Evolutionary conservation across 2,329 filamentous ascomycete genomes (phyloP).

Genomic region (Huntiella decipiens): DNA sequence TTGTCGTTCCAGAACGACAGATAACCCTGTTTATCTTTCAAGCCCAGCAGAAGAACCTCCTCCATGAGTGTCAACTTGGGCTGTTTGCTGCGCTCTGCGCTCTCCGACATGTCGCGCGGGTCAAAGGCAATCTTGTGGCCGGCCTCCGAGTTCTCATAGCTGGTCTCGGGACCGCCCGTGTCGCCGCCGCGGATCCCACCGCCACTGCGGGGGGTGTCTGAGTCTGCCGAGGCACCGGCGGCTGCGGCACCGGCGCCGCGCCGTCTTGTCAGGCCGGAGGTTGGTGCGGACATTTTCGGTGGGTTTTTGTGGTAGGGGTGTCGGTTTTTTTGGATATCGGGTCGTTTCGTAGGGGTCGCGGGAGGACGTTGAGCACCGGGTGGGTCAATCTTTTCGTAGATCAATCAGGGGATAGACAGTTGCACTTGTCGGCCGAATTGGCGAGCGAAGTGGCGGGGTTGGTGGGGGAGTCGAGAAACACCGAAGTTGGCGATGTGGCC

Average conservation of each 20-base stretch:
- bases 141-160: slow-evolving; percentile 81
- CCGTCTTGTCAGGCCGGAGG: slow-evolving; percentile 41
- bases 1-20: slow-evolving; percentile 99
- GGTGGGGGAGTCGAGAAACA: neutral
- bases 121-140: slow-evolving; percentile 98
- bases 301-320: neutral
- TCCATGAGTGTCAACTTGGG: slow-evolving; percentile 98
- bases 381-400: too few relatives aligned
- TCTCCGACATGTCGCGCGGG: slow-evolving; percentile 92
- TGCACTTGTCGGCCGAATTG: neutral
- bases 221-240: slow-evolving; percentile 34
- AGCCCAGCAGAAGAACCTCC: slow-evolving; percentile 79
- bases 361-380: too few relatives aligned
- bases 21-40: slow-evolving; percentile 98
- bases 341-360: neutral
- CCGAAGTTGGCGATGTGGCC: too few relatives aligned
- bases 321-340: neutral
- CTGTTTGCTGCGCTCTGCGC: slow-evolving; percentile 87
- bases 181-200: slow-evolving; percentile 38
- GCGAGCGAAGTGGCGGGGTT: neutral
- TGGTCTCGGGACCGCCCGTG: slow-evolving; percentile 54
- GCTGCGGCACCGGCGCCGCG: slow-evolving; percentile 42
- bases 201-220: slow-evolving; percentile 19
- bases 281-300: slow-evolving; percentile 7
- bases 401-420: too few relatives aligned